Evolutionary conservation across 768 basidiomycete genomes (phyloP).

Genomic region (Amanita rubescens): DNA sequence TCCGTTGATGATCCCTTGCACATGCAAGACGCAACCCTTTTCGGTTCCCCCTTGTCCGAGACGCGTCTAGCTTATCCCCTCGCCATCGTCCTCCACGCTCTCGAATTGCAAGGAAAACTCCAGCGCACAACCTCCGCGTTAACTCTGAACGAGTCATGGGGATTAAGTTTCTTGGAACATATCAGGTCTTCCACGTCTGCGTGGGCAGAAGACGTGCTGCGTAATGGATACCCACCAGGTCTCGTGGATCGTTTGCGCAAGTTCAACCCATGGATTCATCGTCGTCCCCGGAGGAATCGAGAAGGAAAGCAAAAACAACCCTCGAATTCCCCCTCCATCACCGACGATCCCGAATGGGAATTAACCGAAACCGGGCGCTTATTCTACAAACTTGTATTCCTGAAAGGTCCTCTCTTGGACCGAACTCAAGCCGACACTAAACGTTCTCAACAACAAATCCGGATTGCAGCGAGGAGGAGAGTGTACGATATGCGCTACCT

Average conservation of each 20-base stretch:
- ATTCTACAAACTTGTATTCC: conserved; percentile 36
- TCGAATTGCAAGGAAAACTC: not conserved
- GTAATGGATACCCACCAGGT: conserved; percentile 25
- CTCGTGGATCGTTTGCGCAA: conserved; percentile 17
- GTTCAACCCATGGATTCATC: conserved; percentile 14
- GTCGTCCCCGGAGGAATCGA: not conserved
- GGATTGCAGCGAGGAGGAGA: conserved; percentile 19
- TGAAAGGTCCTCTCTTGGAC: conserved; percentile 34
- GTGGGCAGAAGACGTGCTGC: conserved; percentile 27
- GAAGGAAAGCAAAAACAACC: conserved; percentile 8
- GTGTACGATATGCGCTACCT: conserved; percentile 31
- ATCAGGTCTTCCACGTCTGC: conserved; percentile 23
- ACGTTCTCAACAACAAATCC: not conserved
- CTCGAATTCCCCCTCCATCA: not conserved
- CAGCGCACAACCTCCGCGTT: not conserved
- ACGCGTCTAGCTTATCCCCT: not conserved
- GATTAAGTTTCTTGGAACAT: conserved; percentile 8
- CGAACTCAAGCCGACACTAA: not conserved
- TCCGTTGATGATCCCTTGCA: no score
- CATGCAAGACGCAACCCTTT: not conserved
- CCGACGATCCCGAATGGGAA: conserved; percentile 15
- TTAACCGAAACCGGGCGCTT: conserved; percentile 25
- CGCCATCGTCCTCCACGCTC: not conserved
- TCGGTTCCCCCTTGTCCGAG: not conserved
- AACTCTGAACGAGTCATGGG: not conserved